Conservation (phyloP, 2,329 filamentous ascomycete species). For the Helminthosporium solani region DNA sequence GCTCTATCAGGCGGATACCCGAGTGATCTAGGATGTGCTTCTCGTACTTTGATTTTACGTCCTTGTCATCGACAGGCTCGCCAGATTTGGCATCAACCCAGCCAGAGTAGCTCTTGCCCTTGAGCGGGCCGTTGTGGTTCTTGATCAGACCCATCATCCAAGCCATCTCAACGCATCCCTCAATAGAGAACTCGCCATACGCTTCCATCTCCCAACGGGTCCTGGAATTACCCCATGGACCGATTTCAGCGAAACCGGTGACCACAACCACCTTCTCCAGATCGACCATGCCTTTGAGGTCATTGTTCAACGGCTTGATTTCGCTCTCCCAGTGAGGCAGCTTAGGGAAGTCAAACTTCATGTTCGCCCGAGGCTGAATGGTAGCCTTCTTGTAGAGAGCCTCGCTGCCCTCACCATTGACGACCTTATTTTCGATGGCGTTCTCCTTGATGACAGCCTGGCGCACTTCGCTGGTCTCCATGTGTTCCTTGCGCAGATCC, state of each 20-base stretch:
- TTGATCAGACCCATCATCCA: conserved; percentile 99
- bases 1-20: conserved; percentile 96
- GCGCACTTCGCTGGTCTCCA: conserved; percentile 90
- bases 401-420: conserved; percentile 92
- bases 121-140: conserved; percentile 94
- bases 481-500: conserved; percentile 88
- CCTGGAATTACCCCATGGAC: conserved; percentile 97
- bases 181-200: conserved; percentile 91
- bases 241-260: conserved; percentile 92
- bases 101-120: conserved; percentile 93
- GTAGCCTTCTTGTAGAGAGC: conserved; percentile 92
- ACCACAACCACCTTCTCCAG: conserved; percentile 97
- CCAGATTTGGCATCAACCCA: conserved; percentile 95
- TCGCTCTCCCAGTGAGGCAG: conserved; percentile 91
- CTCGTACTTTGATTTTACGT: conserved; percentile 96
- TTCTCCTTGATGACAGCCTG: conserved; percentile 94
- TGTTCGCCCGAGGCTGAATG: conserved; percentile 91
- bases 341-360: conserved; percentile 93
- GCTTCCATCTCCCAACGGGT: conserved; percentile 99
- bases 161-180: conserved; percentile 98
- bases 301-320: conserved; percentile 81
- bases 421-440: conserved; percentile 92
- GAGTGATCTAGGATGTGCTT: conserved; percentile 94
- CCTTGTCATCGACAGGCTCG: conserved; percentile 96
- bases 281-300: conserved; percentile 96